phyloP scores from a whole-genome alignment of 495 filamentous ascomycete species.

The Lineolata rhizophorae region DNA sequence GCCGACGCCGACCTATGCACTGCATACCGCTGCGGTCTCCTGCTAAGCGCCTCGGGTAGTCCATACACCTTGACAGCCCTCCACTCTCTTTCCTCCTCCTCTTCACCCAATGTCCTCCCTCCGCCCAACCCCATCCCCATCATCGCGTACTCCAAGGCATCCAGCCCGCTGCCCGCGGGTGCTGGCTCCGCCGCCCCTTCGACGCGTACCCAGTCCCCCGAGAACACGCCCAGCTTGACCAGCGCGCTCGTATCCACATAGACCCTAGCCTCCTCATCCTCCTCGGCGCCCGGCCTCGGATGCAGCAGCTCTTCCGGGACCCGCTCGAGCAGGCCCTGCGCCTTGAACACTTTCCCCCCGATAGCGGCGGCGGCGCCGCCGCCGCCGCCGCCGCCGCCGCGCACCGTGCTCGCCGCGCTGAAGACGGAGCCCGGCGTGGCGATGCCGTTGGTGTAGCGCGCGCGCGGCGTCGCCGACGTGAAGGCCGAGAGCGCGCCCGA shows the following conservation, averaged over 20 bases:
- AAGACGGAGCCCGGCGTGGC: slow-evolving; percentile 68
- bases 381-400: slow-evolving; percentile 27
- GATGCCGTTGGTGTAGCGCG: slow-evolving; percentile 38
- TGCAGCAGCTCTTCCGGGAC: slow-evolving; percentile 64
- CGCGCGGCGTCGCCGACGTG: slow-evolving; percentile 48
- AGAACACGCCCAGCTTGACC: slow-evolving; percentile 82
- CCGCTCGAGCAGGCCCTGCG: slow-evolving; percentile 46
- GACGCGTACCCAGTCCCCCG: slow-evolving; percentile 89
- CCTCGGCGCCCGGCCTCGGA: slow-evolving; percentile 61
- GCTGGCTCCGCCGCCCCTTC: slow-evolving; percentile 45
- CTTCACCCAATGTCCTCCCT: slow-evolving; percentile 15
- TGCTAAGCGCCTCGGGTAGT: slow-evolving; percentile 38
- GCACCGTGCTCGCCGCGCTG: slow-evolving; percentile 56
- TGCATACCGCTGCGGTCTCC: slow-evolving; percentile 28
- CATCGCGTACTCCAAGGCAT: slow-evolving; percentile 28
- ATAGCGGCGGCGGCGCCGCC: too few species aligned
- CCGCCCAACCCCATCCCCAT: too few species aligned
- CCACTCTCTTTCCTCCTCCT: slow-evolving; percentile 34
- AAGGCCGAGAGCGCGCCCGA: slow-evolving; percentile 50
- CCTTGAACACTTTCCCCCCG: slow-evolving; percentile 45
- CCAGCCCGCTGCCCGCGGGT: slow-evolving; percentile 21
- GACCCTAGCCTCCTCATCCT: slow-evolving; percentile 68
- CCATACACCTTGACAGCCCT: slow-evolving; percentile 73
- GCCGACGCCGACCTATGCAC: slow-evolving; percentile 25
- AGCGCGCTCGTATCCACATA: slow-evolving; percentile 74